Percentiles rank a stretch among this genome's conserved stretches.
Conservation (phyloP, 352 stramenopile species). For the Sclerospora graminicola region DNA sequence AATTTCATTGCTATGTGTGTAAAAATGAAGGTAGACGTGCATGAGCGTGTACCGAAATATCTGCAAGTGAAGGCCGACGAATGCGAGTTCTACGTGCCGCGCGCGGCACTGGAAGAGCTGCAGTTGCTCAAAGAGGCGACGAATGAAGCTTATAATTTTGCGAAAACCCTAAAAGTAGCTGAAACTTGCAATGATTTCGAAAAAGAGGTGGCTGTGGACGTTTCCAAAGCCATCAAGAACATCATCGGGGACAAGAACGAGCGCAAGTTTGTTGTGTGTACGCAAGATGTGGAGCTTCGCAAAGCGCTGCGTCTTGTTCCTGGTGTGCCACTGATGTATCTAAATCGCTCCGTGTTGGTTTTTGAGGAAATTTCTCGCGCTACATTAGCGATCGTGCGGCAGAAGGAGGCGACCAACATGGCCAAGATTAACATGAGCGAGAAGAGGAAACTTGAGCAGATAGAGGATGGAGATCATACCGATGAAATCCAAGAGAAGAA, state of each 20-base stretch:
- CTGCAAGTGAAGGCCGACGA: conserved; percentile 73
- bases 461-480: conserved; percentile 13
- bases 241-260: conserved; percentile 69
- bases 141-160: conserved; percentile 45
- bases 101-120: conserved; percentile 59
- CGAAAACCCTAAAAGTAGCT: conserved; percentile 57
- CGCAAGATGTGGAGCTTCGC: conserved; percentile 75
- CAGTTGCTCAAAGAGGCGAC: conserved; percentile 56
- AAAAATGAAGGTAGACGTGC: conserved; percentile 81
- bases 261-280: conserved; percentile 75
- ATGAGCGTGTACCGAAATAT: conserved; percentile 69
- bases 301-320: conserved; percentile 55
- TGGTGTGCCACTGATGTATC: conserved; percentile 76
- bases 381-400: conserved; percentile 68
- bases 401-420: conserved; percentile 66
- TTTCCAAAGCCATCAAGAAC: conserved; percentile 38
- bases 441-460: conserved; percentile 62
- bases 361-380: conserved; percentile 78
- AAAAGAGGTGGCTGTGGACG: conserved; percentile 25
- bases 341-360: conserved; percentile 81
- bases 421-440: conserved; percentile 61
- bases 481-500: conserved; percentile 10
- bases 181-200: conserved; percentile 28
- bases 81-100: conserved; percentile 61
- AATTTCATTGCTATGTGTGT: conserved; percentile 85